Evolutionary conservation across 164 flowering plant species (phyloP).

Genomic region (Dillenia turbinata): DNA sequence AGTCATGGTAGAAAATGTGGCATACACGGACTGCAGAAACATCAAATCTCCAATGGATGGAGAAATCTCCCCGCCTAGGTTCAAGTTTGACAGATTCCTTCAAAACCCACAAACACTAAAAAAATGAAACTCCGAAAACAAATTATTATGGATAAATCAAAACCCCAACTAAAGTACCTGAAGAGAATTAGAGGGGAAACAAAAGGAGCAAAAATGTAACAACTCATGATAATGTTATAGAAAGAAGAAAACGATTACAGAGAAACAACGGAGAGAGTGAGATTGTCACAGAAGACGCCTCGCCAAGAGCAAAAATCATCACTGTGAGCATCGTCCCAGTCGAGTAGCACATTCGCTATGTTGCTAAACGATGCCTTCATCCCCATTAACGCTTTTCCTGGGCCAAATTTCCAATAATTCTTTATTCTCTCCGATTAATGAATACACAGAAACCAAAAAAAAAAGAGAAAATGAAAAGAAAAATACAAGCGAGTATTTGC

Average conservation of each 20-base stretch:
- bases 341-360: conserved; percentile 64
- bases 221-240: not conserved
- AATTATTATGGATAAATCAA: too few species aligned
- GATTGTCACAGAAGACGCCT: conserved; percentile 73
- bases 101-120: not conserved
- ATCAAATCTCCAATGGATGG: conserved; percentile 73
- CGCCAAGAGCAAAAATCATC: conserved; percentile 85
- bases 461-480: not conserved
- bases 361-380: conserved; percentile 74
- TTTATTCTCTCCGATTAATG: not conserved
- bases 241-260: conserved; percentile 34
- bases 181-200: not conserved
- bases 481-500: not conserved
- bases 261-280: conserved; percentile 51
- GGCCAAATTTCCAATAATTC: not conserved
- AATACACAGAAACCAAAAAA: not conserved
- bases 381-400: conserved; percentile 71
- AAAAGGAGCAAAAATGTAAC: not conserved
- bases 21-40: conserved; percentile 61
- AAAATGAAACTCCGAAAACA: not conserved
- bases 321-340: conserved; percentile 63
- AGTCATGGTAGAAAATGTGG: too few species aligned
- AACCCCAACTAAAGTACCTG: not conserved
- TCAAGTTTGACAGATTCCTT: conserved; percentile 80
- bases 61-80: conserved; percentile 87